A percentile compares a stretch with the other conserved stretches of the same genome.
Conservation (phyloP, 1,284 basidiomycete genomes). For the Ceratobasidium sp. region DNA sequence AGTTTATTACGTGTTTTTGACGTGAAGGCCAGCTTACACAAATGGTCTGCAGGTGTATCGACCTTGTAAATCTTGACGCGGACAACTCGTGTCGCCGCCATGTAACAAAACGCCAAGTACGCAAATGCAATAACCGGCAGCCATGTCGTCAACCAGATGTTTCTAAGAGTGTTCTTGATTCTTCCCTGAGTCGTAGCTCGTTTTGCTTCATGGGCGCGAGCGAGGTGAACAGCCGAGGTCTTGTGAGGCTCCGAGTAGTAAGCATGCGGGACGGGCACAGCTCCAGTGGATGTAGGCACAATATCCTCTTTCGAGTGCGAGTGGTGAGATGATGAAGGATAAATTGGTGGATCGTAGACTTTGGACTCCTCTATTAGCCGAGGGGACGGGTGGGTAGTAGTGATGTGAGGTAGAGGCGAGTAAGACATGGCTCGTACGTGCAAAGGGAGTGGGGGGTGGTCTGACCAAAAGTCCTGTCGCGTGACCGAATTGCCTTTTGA, state of each 20-base stretch:
- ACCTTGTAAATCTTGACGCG: slow-evolving; percentile 23
- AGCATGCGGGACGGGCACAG: not conserved
- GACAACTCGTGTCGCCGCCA: slow-evolving; percentile 28
- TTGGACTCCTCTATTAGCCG: not conserved
- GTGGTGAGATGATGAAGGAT: not conserved
- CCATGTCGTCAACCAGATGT: slow-evolving; percentile 38
- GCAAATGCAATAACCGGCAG: slow-evolving; percentile 21
- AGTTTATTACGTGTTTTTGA: not conserved
- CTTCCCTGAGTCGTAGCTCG: slow-evolving; percentile 2
- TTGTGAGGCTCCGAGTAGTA: slow-evolving; percentile 30
- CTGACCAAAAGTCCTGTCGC: not conserved
- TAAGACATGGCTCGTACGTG: slow-evolving; percentile 24
- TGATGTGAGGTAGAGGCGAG: slow-evolving; percentile 10
- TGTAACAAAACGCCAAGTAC: slow-evolving; percentile 35
- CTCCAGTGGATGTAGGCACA: slow-evolving; percentile 2
- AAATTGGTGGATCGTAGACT: not conserved
- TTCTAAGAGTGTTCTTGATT: not conserved
- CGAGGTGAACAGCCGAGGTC: slow-evolving; percentile 12
- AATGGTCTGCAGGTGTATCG: slow-evolving; percentile 18
- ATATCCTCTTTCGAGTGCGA: slow-evolving; percentile 31
- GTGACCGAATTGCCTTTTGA: not conserved
- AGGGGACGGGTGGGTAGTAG: not conserved
- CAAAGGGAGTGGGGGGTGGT: not conserved
- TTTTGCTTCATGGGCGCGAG: slow-evolving; percentile 1
- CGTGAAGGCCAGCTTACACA: slow-evolving; percentile 14